phyloP scores from a whole-genome alignment of 2,329 filamentous ascomycete genomes.

The Fusarium sp. region DNA sequence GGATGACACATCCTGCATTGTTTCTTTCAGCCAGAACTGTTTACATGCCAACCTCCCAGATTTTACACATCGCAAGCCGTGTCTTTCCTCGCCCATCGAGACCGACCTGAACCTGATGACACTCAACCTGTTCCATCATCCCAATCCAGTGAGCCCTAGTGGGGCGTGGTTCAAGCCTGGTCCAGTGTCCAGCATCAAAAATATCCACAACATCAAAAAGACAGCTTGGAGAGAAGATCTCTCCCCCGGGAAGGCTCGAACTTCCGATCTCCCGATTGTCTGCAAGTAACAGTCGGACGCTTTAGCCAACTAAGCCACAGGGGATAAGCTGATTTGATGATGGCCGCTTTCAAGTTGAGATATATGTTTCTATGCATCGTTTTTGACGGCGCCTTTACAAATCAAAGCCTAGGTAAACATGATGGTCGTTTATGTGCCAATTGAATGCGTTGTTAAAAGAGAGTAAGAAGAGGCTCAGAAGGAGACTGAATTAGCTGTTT shows the following conservation, averaged over 20 bases:
- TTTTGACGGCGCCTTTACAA: background rate
- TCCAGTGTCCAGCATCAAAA: constrained; percentile 3
- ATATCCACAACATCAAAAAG: constrained; percentile 27
- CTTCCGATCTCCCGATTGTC: constrained; percentile 48
- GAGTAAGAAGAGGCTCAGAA: background rate
- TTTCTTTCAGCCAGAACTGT: background rate
- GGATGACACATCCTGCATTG: background rate
- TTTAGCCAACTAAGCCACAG: constrained; percentile 44
- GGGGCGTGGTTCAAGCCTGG: constrained; percentile 1
- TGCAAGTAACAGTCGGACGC: constrained; percentile 41
- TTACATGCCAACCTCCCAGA: background rate
- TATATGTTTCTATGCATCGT: background rate
- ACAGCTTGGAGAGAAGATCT: constrained; percentile 12
- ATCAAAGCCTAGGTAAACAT: background rate
- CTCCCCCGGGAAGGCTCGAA: constrained; percentile 47
- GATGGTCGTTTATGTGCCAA: background rate
- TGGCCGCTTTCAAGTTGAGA: background rate
- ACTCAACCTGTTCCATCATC: constrained; percentile 13
- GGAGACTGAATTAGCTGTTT: no score
- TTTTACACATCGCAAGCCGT: background rate
- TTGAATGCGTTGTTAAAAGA: background rate
- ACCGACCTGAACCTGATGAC: background rate
- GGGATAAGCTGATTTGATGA: constrained; percentile 34
- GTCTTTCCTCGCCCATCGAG: background rate
- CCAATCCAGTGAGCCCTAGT: constrained; percentile 18